These are phyloP conservation scores for Amniculicola lignicola DNA, from an alignment of 495 filamentous ascomycete species.

Conservation along the genomic window DNA sequence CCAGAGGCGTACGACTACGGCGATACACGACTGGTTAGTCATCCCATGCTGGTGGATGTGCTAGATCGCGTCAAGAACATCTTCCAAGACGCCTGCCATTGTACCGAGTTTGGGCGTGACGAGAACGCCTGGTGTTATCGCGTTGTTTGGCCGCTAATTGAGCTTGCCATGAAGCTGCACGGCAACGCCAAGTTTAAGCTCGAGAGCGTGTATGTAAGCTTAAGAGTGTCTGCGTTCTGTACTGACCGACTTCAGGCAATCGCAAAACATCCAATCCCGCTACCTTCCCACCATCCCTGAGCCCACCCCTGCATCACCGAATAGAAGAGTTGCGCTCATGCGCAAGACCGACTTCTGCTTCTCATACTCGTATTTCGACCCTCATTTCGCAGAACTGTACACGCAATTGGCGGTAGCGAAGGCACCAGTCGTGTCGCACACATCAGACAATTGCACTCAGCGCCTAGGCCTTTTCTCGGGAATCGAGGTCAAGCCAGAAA, in stretches of 20 bases:
- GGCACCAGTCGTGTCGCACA: slow-evolving; percentile 9
- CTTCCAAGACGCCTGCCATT: slow-evolving; percentile 19
- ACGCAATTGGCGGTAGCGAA: slow-evolving; percentile 19
- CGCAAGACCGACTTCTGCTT: slow-evolving; percentile 22
- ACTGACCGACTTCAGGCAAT: slow-evolving; percentile 12
- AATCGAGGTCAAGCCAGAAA: slow-evolving; percentile 25
- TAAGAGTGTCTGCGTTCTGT: not conserved
- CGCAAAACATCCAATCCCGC: slow-evolving; percentile 17
- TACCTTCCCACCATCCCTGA: slow-evolving; percentile 19
- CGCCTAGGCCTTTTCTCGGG: slow-evolving; percentile 21
- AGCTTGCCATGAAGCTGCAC: slow-evolving; percentile 19
- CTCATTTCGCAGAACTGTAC: slow-evolving; percentile 13
- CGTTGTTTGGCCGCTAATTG: slow-evolving; percentile 19
- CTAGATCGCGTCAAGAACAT: slow-evolving; percentile 18
- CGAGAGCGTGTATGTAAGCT: slow-evolving; percentile 23
- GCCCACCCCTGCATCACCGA: slow-evolving; percentile 4
- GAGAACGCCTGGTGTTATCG: slow-evolving; percentile 23
- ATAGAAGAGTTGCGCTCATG: slow-evolving; percentile 3
- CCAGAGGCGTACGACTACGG: slow-evolving; percentile 2
- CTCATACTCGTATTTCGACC: slow-evolving; percentile 18
- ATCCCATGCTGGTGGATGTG: not conserved
- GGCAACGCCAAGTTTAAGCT: slow-evolving; percentile 5
- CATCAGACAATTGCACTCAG: slow-evolving; percentile 18
- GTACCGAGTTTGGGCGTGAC: slow-evolving; percentile 18
- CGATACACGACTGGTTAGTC: not conserved